Conservation (phyloP, 352 stramenopile genomes). For the Peronospora destructor region DNA sequence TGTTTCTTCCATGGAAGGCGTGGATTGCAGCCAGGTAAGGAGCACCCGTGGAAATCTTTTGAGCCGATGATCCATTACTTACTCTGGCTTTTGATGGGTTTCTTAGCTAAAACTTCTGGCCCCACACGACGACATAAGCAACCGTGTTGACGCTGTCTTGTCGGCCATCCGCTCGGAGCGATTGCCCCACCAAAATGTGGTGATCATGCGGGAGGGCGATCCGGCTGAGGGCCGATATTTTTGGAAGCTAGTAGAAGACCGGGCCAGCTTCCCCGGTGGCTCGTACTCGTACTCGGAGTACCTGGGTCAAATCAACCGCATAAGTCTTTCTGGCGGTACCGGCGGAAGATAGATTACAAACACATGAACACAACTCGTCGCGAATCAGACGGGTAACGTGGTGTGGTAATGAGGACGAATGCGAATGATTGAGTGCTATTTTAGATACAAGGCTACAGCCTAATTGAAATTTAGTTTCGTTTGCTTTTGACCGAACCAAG, state of each 20-base stretch:
- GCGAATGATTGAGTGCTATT: constrained; percentile 24
- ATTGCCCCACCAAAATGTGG: constrained; percentile 74
- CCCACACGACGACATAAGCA: constrained; percentile 78
- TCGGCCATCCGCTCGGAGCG: constrained; percentile 84
- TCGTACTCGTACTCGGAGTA: constrained; percentile 98
- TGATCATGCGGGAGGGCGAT: constrained; percentile 93
- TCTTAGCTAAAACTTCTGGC: constrained; percentile 65
- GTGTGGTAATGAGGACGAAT: constrained; percentile 17
- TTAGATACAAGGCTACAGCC: constrained; percentile 9
- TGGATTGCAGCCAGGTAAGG: constrained; percentile 84
- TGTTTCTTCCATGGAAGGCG: constrained; percentile 88
- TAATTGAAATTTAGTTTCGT: no score
- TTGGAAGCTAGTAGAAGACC: constrained; percentile 97
- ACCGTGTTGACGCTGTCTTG: constrained; percentile 85
- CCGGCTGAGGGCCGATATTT: constrained; percentile 92
- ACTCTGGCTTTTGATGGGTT: constrained; percentile 13
- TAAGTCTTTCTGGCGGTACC: constrained; percentile 45
- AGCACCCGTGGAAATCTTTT: constrained; percentile 1
- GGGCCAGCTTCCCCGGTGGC: constrained; percentile 94
- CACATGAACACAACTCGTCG: constrained; percentile 16
- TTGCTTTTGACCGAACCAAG: neutral
- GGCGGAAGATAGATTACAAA: constrained; percentile 51
- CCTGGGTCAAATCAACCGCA: constrained; percentile 83
- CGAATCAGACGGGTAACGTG: constrained; percentile 5
- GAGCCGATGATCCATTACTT: constrained; percentile 19